Conservation (phyloP, 306 rosid species). For the Styphnolobium japonicum region DNA sequence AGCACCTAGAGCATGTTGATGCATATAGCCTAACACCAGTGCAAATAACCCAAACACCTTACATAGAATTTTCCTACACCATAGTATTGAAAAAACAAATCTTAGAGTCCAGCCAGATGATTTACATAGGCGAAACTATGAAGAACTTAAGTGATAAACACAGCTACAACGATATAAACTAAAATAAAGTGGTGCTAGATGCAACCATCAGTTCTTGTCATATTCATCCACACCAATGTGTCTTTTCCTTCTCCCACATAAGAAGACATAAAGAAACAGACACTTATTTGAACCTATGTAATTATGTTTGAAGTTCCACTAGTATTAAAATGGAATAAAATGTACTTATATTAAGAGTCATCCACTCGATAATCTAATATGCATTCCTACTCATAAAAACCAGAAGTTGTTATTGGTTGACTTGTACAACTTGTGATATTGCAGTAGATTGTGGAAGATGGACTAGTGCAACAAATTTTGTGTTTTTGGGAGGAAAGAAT, state of each 20-base stretch:
- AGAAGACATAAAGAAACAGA: not conserved
- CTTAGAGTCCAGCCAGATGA: not conserved
- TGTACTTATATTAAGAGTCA: not conserved
- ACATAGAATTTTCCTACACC: not conserved
- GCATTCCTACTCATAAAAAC: not conserved
- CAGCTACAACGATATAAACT: not conserved
- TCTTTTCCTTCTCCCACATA: not conserved
- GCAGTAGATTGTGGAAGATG: slow-evolving; percentile 35
- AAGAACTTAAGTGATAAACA: not conserved
- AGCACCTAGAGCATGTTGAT: not conserved
- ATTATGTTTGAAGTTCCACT: not conserved
- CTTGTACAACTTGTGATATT: slow-evolving; percentile 46
- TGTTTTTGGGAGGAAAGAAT: not conserved
- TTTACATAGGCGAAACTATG: not conserved
- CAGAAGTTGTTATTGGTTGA: not conserved
- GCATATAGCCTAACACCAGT: not conserved
- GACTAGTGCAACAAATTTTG: not conserved
- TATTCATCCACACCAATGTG: not conserved
- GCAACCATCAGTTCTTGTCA: not conserved
- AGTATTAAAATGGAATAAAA: not conserved
- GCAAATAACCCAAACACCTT: not conserved
- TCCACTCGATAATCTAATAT: not conserved
- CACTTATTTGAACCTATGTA: not conserved
- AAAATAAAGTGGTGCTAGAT: not conserved
- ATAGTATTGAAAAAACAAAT: not conserved